These are phyloP conservation scores for Neodidymelliopsis sp. DNA, from an alignment of 2,329 filamentous ascomycete species.

Conservation along the genomic window DNA sequence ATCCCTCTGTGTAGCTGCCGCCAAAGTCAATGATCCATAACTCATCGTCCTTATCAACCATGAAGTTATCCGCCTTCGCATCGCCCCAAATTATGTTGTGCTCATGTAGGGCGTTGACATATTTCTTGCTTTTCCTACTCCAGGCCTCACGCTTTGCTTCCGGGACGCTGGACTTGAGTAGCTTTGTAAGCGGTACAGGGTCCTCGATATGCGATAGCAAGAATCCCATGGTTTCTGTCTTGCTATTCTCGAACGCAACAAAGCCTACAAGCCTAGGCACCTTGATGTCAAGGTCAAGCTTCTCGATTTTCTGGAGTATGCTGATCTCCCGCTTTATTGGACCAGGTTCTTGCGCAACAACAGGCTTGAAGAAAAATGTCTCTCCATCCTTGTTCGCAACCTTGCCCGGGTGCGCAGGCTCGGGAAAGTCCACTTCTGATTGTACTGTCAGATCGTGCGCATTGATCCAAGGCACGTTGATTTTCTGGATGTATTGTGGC, in stretches of 20 bases:
- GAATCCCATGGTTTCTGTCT: constrained; percentile 24
- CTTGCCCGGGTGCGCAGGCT: constrained; percentile 28
- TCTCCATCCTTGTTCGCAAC: constrained; percentile 9
- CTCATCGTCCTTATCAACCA: constrained; percentile 49
- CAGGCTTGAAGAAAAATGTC: constrained; percentile 28
- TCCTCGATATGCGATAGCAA: constrained; percentile 20
- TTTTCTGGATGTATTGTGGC: constrained; percentile 28
- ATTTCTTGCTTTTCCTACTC: constrained; percentile 21
- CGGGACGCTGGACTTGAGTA: constrained; percentile 20
- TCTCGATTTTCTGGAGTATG: constrained; percentile 19
- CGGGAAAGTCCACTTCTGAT: constrained; percentile 26
- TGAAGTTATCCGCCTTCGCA: constrained; percentile 46
- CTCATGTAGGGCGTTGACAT: constrained; percentile 19
- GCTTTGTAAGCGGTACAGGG: constrained; percentile 21
- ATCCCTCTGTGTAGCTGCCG: constrained; percentile 51
- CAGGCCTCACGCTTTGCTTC: constrained; percentile 16
- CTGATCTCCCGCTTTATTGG: constrained; percentile 28
- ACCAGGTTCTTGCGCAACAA: constrained; percentile 20
- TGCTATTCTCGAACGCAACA: constrained; percentile 17
- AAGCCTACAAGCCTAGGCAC: constrained; percentile 20
- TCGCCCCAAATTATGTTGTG: constrained; percentile 38
- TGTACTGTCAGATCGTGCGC: constrained; percentile 24
- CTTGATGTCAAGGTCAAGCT: constrained; percentile 21
- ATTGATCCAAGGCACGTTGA: constrained; percentile 24
- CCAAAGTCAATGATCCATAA: constrained; percentile 54